phyloP scores from a whole-genome alignment of 257 asterid genomes.

The Ballota nigra region DNA sequence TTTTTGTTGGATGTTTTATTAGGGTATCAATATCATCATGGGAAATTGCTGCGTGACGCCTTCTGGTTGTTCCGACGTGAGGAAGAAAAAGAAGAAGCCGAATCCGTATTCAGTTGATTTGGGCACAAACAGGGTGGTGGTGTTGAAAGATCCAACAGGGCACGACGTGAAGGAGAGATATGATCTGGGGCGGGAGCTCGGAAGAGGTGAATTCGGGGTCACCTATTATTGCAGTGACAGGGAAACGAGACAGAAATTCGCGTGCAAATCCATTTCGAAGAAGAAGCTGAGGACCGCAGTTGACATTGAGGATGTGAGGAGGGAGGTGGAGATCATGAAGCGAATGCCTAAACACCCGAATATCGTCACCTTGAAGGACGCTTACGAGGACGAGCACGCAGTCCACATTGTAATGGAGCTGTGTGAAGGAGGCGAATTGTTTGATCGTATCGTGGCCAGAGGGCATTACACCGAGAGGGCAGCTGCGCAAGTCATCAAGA shows the following conservation, averaged over 20 bases:
- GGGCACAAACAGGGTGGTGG: constrained; percentile 50
- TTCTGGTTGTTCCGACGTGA: constrained; percentile 32
- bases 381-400: constrained; percentile 62
- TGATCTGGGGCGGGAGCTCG: constrained; percentile 70
- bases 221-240: constrained; percentile 62
- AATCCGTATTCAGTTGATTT: constrained; percentile 48
- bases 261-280: constrained; percentile 71
- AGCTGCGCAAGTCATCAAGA: constrained; percentile 59
- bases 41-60: constrained; percentile 70
- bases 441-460: constrained; percentile 69
- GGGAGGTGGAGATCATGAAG: constrained; percentile 78
- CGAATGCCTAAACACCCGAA: constrained; percentile 68
- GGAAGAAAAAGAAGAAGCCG: constrained; percentile 47
- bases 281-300: constrained; percentile 70
- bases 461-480: constrained; percentile 81
- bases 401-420: constrained; percentile 76
- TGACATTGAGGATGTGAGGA: constrained; percentile 70
- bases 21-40: constrained; percentile 33
- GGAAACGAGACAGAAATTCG: constrained; percentile 50
- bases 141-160: constrained; percentile 59
- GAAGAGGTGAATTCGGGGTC: constrained; percentile 74
- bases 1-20: no score
- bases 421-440: constrained; percentile 77
- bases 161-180: constrained; percentile 41
- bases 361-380: constrained; percentile 55